Evolutionary conservation across 208 protist genomes (phyloP), one percentile per base, ranked within the genome.

Genomic region (Blechomonas ayalai): DNA sequence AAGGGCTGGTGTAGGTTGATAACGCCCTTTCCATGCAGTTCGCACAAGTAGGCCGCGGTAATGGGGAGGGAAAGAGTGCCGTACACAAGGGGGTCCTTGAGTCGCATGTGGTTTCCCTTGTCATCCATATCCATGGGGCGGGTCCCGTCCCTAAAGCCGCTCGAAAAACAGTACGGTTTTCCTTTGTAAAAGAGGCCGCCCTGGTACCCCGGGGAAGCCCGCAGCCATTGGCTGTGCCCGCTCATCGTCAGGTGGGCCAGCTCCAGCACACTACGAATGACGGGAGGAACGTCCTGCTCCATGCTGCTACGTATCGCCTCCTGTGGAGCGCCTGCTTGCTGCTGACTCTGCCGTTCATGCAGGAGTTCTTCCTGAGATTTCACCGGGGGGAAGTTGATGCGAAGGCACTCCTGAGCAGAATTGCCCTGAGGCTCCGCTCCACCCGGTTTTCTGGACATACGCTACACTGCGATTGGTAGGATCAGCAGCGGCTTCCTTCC

Each of bases 251-350:
- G 57, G 33, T 89, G 76, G 1, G 77, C 47, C 2, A 89, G 54
- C 67, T 89, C 76, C 48, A 92, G 47, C 10, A 92, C 72, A 52
- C 79, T 89, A 26, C 83, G 75, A 18, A 92, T 79, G 25, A 87
- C 67, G 20, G 83, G 83, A 0, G 83, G 83, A 24, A 82, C 83
- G 43, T 87, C 75, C 7, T 69, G 45, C 40, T 71, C 66, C 52
- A 84, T 68, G 48, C 63, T 52, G 0, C 77, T 54, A 16, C 75
- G 72, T 18, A 82, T 67, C 35, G 72, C 67, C 18, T 72, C 71
- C 37, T 73, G 69, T 12, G 48, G 62, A 0, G 73, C 43, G 15
- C 56, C 68, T 5, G 71, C 78, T 31, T 63, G 65, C 58, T 76
- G 73, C n/a, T n/a, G n/a, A n/a, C n/a, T n/a, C n/a, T n/a, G n/a